These are phyloP conservation scores for Penicillium sp. DNA, from an alignment of 2,329 filamentous ascomycete genomes.

Conservation along the genomic window DNA sequence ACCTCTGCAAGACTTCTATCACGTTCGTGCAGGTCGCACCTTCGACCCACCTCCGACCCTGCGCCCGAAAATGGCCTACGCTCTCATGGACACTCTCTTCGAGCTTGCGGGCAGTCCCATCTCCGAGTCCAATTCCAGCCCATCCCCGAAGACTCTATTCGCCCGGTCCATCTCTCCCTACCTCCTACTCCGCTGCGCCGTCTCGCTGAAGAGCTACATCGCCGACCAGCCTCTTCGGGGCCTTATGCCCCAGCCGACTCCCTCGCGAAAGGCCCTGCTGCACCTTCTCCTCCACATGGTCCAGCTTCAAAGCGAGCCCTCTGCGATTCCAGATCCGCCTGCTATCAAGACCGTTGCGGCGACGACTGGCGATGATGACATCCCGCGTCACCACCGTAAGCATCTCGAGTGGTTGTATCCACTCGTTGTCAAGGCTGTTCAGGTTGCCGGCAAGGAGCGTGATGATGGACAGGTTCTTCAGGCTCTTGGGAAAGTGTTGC, in stretches of 20 bases:
- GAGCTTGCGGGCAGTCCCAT: constrained; percentile 60
- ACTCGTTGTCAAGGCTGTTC: constrained; percentile 50
- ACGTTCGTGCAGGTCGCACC: constrained; percentile 68
- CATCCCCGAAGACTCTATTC: constrained; percentile 56
- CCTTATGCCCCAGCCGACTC: constrained; percentile 80
- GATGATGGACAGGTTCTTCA: constrained; percentile 40
- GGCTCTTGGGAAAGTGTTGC: constrained; percentile 60
- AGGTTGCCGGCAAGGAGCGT: constrained; percentile 41
- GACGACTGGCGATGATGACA: constrained; percentile 47
- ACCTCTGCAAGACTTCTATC: constrained; percentile 63
- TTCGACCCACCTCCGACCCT: constrained; percentile 63
- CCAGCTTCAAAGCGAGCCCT: constrained; percentile 65
- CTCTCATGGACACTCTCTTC: constrained; percentile 77
- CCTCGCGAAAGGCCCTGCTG: constrained; percentile 74
- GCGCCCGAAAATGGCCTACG: constrained; percentile 72
- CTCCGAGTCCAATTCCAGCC: constrained; percentile 28
- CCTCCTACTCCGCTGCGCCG: constrained; percentile 74
- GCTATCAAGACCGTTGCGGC: constrained; percentile 13
- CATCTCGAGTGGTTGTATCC: constrained; percentile 82
- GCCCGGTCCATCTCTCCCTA: constrained; percentile 76
- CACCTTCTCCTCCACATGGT: constrained; percentile 68
- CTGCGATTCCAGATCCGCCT: constrained; percentile 60
- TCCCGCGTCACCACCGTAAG: constrained; percentile 57
- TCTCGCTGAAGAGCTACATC: constrained; percentile 80
- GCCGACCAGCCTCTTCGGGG: constrained; percentile 89